phyloP scores from a whole-genome alignment of 1,139 yeast genomes.

The Protomyces gravidus region DNA sequence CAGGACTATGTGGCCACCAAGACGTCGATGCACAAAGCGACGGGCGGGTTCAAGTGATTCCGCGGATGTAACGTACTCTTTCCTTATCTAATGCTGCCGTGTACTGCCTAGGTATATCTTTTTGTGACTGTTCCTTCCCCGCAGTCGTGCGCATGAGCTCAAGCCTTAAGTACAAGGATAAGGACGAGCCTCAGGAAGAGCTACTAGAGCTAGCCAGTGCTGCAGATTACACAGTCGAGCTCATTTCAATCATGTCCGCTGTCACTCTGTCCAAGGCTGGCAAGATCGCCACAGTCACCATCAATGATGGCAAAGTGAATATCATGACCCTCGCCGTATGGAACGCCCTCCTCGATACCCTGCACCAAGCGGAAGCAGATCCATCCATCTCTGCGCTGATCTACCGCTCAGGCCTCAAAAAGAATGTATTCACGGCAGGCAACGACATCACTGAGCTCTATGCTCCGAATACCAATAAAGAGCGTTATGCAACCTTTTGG shows the following conservation, averaged over 20 bases:
- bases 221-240: too few relatives aligned
- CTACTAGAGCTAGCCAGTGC: too few relatives aligned
- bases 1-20: conserved; percentile 50
- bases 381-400: conserved; percentile 18
- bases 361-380: conserved; percentile 18
- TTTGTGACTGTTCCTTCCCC: too few relatives aligned
- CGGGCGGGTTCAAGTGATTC: conserved; percentile 19
- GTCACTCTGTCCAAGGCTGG: conserved; percentile 15
- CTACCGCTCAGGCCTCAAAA: conserved; percentile 25
- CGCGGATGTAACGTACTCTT: too few relatives aligned
- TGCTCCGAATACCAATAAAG: conserved; percentile 20
- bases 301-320: conserved; percentile 23
- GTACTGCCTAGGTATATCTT: too few relatives aligned
- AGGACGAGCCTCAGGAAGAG: too few relatives aligned
- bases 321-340: conserved; percentile 25
- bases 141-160: too few relatives aligned
- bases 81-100: too few relatives aligned
- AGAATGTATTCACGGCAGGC: conserved; percentile 25
- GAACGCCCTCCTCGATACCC: conserved; percentile 14
- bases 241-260: too few relatives aligned
- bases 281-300: conserved; percentile 14
- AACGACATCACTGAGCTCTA: conserved; percentile 24
- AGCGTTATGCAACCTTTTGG: conserved; percentile 18
- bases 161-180: too few relatives aligned
- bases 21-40: conserved; percentile 16